A percentile compares a stretch with the other conserved stretches of the same genome.
These are phyloP conservation scores for Scheffersomyces amazonensis DNA, from an alignment of 805 yeast genomes.

Conservation along the genomic window DNA sequence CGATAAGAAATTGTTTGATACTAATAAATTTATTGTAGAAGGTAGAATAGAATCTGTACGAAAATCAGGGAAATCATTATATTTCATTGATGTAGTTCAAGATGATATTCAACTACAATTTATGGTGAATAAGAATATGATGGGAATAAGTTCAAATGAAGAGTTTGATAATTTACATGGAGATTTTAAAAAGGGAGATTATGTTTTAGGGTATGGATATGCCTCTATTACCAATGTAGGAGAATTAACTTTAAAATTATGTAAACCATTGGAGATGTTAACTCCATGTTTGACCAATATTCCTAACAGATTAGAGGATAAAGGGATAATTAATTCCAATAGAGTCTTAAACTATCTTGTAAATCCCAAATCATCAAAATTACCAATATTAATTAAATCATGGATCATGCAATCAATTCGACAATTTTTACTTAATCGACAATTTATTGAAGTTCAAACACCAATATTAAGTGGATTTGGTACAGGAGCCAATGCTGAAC, in stretches of 20 bases:
- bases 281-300: constrained; percentile 56
- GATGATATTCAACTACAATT: constrained; percentile 60
- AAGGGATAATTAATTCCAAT: constrained; percentile 57
- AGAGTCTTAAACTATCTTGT: constrained; percentile 74
- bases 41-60: constrained; percentile 64
- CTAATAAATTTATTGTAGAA: constrained; percentile 19
- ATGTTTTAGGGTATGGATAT: constrained; percentile 58
- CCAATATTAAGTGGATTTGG: constrained; percentile 74
- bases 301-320: constrained; percentile 62
- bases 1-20: constrained; percentile 5
- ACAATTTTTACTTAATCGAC: constrained; percentile 47
- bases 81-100: constrained; percentile 66
- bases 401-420: constrained; percentile 56
- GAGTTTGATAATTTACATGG: constrained; percentile 41
- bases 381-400: constrained; percentile 50
- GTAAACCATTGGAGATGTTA: constrained; percentile 47
- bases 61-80: constrained; percentile 64
- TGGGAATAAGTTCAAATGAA: constrained; percentile 30
- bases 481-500: constrained; percentile 92
- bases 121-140: constrained; percentile 52
- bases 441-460: constrained; percentile 82
- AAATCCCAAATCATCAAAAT: constrained; percentile 44
- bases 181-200: constrained; percentile 68
- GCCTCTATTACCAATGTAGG: constrained; percentile 79
- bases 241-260: constrained; percentile 68